Conservation (phyloP, 805 yeast genomes). For the Naumovozyma dairenensis region DNA sequence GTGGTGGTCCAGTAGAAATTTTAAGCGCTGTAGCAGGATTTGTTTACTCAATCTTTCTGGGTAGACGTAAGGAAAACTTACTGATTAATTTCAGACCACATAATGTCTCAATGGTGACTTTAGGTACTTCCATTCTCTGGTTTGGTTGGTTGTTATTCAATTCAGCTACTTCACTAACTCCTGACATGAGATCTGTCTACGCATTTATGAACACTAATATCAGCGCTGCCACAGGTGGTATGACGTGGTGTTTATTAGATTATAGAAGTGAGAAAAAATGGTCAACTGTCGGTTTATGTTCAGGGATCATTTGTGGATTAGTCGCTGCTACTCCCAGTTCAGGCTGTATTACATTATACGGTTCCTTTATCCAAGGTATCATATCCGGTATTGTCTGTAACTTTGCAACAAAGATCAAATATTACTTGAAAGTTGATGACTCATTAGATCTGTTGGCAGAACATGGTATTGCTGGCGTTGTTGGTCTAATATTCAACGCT, state of each 20-base stretch:
- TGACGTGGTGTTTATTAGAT: slow-evolving; percentile 87
- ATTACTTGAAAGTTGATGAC: slow-evolving; percentile 75
- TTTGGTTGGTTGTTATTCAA: slow-evolving; percentile 96
- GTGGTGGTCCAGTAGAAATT: slow-evolving; percentile 96
- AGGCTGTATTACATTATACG: slow-evolving; percentile 87
- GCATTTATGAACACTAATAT: slow-evolving; percentile 88
- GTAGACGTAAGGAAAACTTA: slow-evolving; percentile 63
- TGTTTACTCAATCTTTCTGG: slow-evolving; percentile 71
- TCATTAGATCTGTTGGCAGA: slow-evolving; percentile 94
- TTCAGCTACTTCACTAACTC: slow-evolving; percentile 79
- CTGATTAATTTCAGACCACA: slow-evolving; percentile 90
- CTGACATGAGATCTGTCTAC: slow-evolving; percentile 74
- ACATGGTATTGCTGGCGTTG: slow-evolving; percentile 93
- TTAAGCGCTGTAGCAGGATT: slow-evolving; percentile 86
- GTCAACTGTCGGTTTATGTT: slow-evolving; percentile 91
- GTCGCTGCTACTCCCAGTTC: slow-evolving; percentile 97
- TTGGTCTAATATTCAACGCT: slow-evolving; percentile 84
- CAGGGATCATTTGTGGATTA: slow-evolving; percentile 90
- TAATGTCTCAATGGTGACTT: slow-evolving; percentile 80
- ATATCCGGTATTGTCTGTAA: slow-evolving; percentile 79
- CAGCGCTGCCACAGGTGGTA: slow-evolving; percentile 82
- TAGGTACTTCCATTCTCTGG: slow-evolving; percentile 83
- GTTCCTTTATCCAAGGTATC: slow-evolving; percentile 75
- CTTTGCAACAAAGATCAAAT: slow-evolving; percentile 80
- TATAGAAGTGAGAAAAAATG: slow-evolving; percentile 80